Evolutionary conservation across 257 asterid species (phyloP).

Genomic region (Anisodus acutangulus): DNA sequence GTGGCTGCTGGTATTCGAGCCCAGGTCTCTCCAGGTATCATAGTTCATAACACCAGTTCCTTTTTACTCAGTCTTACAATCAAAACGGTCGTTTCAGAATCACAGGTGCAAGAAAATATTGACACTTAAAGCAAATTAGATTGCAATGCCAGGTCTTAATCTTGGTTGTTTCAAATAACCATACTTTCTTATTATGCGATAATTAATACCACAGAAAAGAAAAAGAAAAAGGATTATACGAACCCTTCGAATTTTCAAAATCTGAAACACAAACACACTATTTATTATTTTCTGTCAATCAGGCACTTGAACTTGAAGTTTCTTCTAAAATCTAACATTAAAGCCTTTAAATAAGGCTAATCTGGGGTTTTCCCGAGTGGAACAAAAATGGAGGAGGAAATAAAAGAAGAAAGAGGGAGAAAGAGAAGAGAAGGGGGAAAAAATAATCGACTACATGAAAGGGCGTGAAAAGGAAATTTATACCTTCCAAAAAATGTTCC

Average conservation of each 20-base stretch:
- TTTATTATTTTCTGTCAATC: background rate
- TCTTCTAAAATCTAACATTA: background rate
- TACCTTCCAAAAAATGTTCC: slow-evolving; percentile 88
- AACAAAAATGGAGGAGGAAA: background rate
- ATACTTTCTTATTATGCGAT: background rate
- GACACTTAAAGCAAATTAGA: background rate
- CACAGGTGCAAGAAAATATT: background rate
- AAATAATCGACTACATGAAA: background rate
- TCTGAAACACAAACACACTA: background rate
- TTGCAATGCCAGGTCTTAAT: background rate
- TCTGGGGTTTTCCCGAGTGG: slow-evolving; percentile 1
- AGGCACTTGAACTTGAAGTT: background rate
- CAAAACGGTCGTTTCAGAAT: background rate
- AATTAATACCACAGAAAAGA: background rate
- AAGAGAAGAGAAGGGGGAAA: slow-evolving; percentile 14
- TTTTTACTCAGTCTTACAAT: background rate
- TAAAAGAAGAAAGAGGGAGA: background rate
- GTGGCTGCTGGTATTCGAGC: too few species aligned
- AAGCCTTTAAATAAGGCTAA: background rate
- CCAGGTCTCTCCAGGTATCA: too few species aligned
- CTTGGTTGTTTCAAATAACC: background rate
- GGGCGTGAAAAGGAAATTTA: background rate
- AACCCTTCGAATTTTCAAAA: background rate
- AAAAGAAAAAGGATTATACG: background rate
- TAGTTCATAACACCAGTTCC: background rate